Base-by-base conservation (phyloP, 495 filamentous ascomycete species). In the Trichoderma parareesei region DNA sequence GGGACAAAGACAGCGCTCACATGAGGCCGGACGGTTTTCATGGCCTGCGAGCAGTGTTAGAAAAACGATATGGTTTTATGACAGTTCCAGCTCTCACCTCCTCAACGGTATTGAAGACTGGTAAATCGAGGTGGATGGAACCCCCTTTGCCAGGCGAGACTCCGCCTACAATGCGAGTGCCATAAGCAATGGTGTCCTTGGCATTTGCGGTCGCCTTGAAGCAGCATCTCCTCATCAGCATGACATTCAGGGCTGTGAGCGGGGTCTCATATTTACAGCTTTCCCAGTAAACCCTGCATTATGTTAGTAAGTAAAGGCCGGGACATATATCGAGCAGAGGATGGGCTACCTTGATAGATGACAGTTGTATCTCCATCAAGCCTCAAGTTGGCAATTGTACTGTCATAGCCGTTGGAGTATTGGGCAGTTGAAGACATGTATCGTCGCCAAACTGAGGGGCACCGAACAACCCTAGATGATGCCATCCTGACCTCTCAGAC, bases 1-100 rank as follows among this genome's bases (percentile, higher is more conserved):
- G 92, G 86, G 16, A 96, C 92, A 68, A 92, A 96, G 33, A 96
- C 88, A 4, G 87, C 90, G 2, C 92, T 93, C 5, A 90, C 92
- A 75, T 94, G 87, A 2, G 92, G 92, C 67, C 88, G 90, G 4
- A 93, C 78, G 66, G 83, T 76, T 67, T 90, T 81, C 74, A 90
- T 87, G 10, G 92, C 91, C 87, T 90, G 62, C 27, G 66, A 18
- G 38, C 5, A 48, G 41, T 37, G 42, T 37, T 5, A 71, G 42
- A 40, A 44, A 44, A 38, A 18, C 4, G 38, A 60, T 64, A 69
- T 9, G 71, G 62, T 48, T 46, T 20, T 6, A 27, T 27, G 27
- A 27, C 27, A 27, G 27, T 27, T 27, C 27, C 27, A 61, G 18
- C 16, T 3, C 60, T 43, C 18, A 48, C 61, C 42, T 63, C 61